Evolutionary conservation across 176 grass and related monocot genomes (phyloP).

Genomic region (Avena insularis): DNA sequence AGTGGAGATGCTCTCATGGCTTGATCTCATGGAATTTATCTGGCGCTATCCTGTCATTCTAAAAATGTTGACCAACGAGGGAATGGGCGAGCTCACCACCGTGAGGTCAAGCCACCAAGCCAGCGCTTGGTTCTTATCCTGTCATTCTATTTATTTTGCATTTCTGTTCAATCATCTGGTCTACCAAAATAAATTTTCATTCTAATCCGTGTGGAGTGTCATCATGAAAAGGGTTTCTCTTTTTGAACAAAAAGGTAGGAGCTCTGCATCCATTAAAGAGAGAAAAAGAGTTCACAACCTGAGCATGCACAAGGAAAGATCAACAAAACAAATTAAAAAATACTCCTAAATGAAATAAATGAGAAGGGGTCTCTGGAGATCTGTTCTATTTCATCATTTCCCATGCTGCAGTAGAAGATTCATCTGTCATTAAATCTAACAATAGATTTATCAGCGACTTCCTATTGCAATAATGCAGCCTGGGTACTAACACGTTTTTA

Average conservation of each 20-base stretch:
- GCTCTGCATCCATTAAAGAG: neutral
- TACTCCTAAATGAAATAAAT: neutral
- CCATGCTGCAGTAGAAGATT: neutral
- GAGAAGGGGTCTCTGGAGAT: neutral
- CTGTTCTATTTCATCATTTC: neutral
- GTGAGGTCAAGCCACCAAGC: no score
- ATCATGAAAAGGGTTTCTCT: neutral
- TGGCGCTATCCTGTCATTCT: neutral
- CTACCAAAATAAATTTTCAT: neutral
- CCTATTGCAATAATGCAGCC: neutral
- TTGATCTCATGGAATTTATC: neutral
- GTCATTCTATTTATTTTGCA: neutral
- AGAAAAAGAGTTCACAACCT: neutral
- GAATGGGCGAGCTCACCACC: no score
- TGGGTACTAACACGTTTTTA: slow-evolving; percentile 32
- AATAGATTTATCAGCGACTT: neutral
- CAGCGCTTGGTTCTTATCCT: no score
- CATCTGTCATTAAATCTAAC: neutral
- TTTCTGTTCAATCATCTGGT: neutral
- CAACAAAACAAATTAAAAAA: neutral
- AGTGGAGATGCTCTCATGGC: neutral
- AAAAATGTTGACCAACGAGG: no score
- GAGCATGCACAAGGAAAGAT: neutral
- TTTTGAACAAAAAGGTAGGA: neutral
- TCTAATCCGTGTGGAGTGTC: neutral